These are phyloP conservation scores for Lyophyllum semitale DNA, from an alignment of 768 basidiomycete species.

Conservation along the genomic window DNA sequence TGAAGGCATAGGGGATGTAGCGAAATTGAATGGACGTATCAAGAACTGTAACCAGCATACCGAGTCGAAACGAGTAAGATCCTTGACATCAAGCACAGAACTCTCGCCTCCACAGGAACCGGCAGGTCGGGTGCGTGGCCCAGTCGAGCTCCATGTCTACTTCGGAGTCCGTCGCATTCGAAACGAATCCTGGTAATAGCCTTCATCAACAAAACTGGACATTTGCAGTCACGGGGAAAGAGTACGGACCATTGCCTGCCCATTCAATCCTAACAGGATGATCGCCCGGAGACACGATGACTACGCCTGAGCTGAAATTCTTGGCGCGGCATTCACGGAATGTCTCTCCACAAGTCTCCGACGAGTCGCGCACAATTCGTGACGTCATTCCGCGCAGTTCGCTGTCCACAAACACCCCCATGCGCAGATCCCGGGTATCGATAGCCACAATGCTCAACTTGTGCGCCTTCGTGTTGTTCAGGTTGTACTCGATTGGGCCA, in stretches of 20 bases:
- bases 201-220: background rate
- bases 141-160: constrained; percentile 13
- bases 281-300: constrained; percentile 20
- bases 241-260: constrained; percentile 20
- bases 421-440: constrained; percentile 19
- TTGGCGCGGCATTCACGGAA: constrained; percentile 14
- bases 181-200: constrained; percentile 6
- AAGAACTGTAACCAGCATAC: no score
- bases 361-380: constrained; percentile 16
- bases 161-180: constrained; percentile 4
- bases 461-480: constrained; percentile 18
- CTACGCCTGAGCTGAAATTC: constrained; percentile 17
- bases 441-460: constrained; percentile 18
- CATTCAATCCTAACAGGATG: constrained; percentile 23
- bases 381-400: constrained; percentile 13
- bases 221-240: background rate
- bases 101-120: constrained; percentile 11
- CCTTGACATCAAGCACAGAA: constrained; percentile 8
- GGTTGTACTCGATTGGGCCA: constrained; percentile 21
- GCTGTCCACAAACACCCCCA: constrained; percentile 22
- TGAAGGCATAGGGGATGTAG: no score
- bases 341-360: constrained; percentile 19
- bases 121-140: constrained; percentile 12
- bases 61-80: no score
- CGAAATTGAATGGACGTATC: no score